These are phyloP conservation scores for Diaporthe longicolla DNA, from an alignment of 2,329 filamentous ascomycete genomes.

Conservation along the genomic window DNA sequence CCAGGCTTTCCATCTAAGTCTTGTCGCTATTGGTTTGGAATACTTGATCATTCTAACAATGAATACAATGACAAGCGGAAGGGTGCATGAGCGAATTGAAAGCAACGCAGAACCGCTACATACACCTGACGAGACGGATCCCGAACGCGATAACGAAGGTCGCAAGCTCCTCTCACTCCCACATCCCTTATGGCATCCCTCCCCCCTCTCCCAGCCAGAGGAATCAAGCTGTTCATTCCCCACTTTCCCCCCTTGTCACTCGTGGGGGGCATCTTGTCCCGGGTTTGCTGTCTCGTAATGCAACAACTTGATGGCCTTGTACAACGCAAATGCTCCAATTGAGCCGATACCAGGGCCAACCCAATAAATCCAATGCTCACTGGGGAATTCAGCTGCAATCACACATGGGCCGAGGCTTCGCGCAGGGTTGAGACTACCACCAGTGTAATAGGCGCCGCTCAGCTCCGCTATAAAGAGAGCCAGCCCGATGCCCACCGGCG, in stretches of 20 bases:
- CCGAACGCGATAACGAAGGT: too few relatives aligned
- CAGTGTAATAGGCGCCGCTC: constrained; percentile 61
- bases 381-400: constrained; percentile 56
- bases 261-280: constrained; percentile 11
- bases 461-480: constrained; percentile 74
- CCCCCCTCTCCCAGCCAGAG: too few relatives aligned
- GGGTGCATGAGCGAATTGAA: neutral
- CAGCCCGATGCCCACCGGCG: constrained; percentile 80
- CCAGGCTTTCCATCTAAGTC: neutral
- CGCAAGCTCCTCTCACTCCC: neutral
- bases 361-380: constrained; percentile 70
- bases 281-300: constrained; percentile 57
- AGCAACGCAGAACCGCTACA: neutral
- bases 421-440: constrained; percentile 65
- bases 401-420: constrained; percentile 65
- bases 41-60: neutral
- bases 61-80: neutral
- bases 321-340: constrained; percentile 62
- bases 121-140: neutral
- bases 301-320: constrained; percentile 64
- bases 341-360: constrained; percentile 66
- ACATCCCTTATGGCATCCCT: neutral
- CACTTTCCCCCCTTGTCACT: neutral
- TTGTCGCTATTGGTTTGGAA: neutral
- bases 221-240: too few relatives aligned